These are phyloP conservation scores for Kwoniella bestiolae DNA, from an alignment of 768 basidiomycete species.

Conservation along the genomic window DNA sequence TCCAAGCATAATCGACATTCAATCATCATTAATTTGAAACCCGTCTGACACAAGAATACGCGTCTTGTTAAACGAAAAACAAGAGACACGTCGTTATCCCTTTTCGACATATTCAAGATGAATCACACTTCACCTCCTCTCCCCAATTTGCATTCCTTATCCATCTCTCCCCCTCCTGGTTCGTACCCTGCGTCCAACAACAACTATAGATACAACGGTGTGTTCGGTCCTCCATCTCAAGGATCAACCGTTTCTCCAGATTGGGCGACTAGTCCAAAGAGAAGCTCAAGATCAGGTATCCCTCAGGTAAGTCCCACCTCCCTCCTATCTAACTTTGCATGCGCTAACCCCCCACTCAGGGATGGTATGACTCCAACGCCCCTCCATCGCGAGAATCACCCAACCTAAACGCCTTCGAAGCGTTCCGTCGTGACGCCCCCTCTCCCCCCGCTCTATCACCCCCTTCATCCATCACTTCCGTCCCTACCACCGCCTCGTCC, in stretches of 20 bases:
- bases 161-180: slow-evolving; percentile 38
- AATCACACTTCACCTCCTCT: slow-evolving; percentile 40
- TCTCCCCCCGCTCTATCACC: slow-evolving; percentile 49
- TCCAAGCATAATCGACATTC: not conserved
- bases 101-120: not conserved
- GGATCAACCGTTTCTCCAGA: slow-evolving; percentile 26
- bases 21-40: not conserved
- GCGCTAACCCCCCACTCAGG: slow-evolving; percentile 16
- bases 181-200: slow-evolving; percentile 20
- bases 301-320: slow-evolving; percentile 27
- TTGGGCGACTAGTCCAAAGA: slow-evolving; percentile 31
- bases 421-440: slow-evolving; percentile 38
- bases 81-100: not conserved
- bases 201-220: slow-evolving; percentile 47
- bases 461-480: slow-evolving; percentile 51
- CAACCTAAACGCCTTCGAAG: slow-evolving; percentile 33
- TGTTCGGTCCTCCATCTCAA: slow-evolving; percentile 47
- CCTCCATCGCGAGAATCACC: slow-evolving; percentile 44
- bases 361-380: slow-evolving; percentile 50
- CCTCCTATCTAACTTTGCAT: not conserved
- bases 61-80: not conserved
- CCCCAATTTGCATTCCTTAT: slow-evolving; percentile 45
- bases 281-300: slow-evolving; percentile 36
- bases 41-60: not conserved
- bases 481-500: slow-evolving; percentile 36